A percentile compares a stretch with the other conserved stretches of the same genome.
Conservation (phyloP, 345 rosid genomes). For the Gossypium arboreum region DNA sequence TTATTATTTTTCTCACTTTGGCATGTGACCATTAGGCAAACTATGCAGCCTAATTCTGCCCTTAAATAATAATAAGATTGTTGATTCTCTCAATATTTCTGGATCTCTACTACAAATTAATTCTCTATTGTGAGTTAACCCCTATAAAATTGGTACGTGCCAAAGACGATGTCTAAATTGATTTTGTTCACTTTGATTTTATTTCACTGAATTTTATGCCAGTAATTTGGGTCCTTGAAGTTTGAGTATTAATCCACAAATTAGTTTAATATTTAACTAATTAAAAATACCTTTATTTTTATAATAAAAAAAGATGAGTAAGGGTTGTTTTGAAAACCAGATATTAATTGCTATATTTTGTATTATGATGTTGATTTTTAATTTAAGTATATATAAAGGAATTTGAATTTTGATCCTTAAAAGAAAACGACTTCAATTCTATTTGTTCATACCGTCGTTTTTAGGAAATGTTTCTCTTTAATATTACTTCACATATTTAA, state of each 20-base stretch:
- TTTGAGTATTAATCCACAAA: background rate
- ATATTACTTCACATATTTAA: no score
- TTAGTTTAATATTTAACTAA: background rate
- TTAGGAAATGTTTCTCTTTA: no score
- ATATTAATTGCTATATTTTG: no score
- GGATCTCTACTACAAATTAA: background rate
- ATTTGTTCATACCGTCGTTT: no score
- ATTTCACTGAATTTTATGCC: background rate
- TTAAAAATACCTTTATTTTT: no score
- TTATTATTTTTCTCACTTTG: background rate
- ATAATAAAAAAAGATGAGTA: no score
- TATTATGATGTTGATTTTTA: no score
- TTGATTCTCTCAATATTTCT: background rate
- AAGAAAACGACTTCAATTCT: no score
- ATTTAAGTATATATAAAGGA: no score
- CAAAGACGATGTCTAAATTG: background rate
- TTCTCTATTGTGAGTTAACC: no score
- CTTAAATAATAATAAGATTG: background rate
- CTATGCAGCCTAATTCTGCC: conserved; percentile 17
- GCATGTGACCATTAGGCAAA: conserved; percentile 37
- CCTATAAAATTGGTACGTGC: background rate
- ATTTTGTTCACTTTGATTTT: background rate
- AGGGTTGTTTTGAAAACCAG: no score
- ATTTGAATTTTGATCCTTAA: no score
- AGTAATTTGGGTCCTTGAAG: background rate